Base-by-base conservation (phyloP, 495 filamentous ascomycete genomes). In the Hyaloscypha hepaticicola region DNA sequence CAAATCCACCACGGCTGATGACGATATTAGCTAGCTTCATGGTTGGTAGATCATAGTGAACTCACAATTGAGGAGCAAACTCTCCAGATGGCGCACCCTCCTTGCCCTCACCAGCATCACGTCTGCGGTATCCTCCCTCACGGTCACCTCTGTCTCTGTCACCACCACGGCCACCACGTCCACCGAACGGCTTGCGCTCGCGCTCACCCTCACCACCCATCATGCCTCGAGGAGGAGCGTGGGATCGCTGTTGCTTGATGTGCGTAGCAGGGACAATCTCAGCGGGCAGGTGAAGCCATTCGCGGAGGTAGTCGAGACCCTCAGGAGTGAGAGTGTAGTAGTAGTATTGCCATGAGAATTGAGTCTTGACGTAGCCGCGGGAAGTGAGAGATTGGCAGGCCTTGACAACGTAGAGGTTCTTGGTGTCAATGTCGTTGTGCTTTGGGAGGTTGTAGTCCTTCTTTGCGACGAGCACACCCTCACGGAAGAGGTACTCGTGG, bases 271-370 rank as follows among this genome's bases (percentile, higher is more conserved):
- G 95, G 72, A 99, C 95, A 78, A 99, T 97, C 87, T 99, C 95
- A 75, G 96, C 95, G 78, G 95, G 95, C 73, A 98, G 89, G 86
- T 99, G 95, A 70, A 98, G 94, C 95, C 95, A 99, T 85, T 99
- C 95, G 72, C 95, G 96, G 78, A 99, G 93, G 87, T 98, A 99
- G 87, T 97, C 94, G 77, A 99, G 93, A 84, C 95, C 95, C 80
- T 97, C 94, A 73, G 93, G 92, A 78, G 95, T 99, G 77, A 99
- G 88, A 80, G 96, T 99, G 89, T 99, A 99, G 90, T 99, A 99
- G 88, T 97, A 99, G 88, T 93, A 98, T 85, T 99, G 95, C 95
- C 95, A 99, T 66, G 92, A 96, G 90, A 99, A 99, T 80, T 93
- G 95, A 72, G 95, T 99, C 90, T 98, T 98, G 82, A 99, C 85